Base-by-base conservation (phyloP, 1,284 basidiomycete genomes). In the Marasmius fiardii region DNA sequence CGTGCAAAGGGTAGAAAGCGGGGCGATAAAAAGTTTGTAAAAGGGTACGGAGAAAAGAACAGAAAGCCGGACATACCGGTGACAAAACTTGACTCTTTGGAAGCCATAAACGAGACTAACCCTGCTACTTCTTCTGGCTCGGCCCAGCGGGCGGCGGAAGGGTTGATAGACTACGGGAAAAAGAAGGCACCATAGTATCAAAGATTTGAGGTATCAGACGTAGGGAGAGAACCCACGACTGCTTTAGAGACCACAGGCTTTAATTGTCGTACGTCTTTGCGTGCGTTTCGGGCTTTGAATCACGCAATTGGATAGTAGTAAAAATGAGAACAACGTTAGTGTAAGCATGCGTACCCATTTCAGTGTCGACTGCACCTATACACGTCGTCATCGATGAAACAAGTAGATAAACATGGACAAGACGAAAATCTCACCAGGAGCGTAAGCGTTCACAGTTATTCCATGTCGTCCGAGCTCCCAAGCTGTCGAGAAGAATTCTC, bases 401-500 rank as follows among this genome's bases (percentile, higher is more conserved):
- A 6, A 24, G 21, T 8, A 7, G 24, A 26, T 23, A 26, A 21
- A 26, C 8, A 26, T 47, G 26, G 3, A 24, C n/a, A 44, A 20
- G 12, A 24, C 20, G 11, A 20, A 11, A 20, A 24, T 16, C 44
- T 14, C 26, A 47, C 66, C 64, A 1, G 71, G 70, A 21, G 68
- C 67, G 59, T 71, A 72, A 21, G 66, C 63, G 47, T 72, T 72
- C 28, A 68, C 68, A 4, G 68, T 72, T 55, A 72, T 70, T 20
- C 64, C 62, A 51, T 68, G 51, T 23, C 43, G 52, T 1, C 68
- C 71, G 12, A 72, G 60, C 51, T 77, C 75, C 23, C 60, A 45
- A 16, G 68, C 69, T 47, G n/a, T n/a, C 7, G n/a, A n/a, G n/a
- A n/a, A n/a, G n/a, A n/a, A 11, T 45, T 21, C 23, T 20, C 18